Percentiles rank a stretch among this genome's conserved stretches.
Conservation (phyloP, 805 yeast genomes). For the Blastobotrys muscicola region DNA sequence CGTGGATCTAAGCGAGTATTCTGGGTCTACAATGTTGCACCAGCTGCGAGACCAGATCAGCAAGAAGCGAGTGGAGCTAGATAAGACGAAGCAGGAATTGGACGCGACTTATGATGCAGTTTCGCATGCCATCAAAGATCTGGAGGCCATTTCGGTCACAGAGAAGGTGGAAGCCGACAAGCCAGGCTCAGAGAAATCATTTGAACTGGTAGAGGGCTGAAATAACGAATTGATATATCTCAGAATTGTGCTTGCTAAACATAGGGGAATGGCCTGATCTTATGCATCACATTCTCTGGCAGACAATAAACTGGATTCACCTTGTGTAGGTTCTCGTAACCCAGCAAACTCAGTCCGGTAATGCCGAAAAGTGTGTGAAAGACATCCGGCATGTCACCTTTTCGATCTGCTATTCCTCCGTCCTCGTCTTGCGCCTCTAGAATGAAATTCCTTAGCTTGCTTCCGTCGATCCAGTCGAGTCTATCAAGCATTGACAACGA, state of each 20-base stretch:
- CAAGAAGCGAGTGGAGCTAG: too few species aligned
- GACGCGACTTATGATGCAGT: too few species aligned
- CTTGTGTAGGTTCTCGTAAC: slow-evolving; percentile 44
- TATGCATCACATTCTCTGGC: slow-evolving; percentile 42
- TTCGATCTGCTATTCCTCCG: slow-evolving; percentile 92
- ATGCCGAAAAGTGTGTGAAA: slow-evolving; percentile 88
- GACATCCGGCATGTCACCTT: slow-evolving; percentile 85
- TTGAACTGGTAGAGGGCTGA: too few species aligned
- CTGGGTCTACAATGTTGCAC: too few species aligned
- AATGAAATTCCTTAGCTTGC: slow-evolving; percentile 56
- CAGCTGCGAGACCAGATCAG: too few species aligned
- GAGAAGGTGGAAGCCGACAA: background rate
- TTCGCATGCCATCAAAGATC: too few species aligned
- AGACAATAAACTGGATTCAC: slow-evolving; percentile 86
- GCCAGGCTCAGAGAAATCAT: too few species aligned
- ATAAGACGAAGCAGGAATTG: too few species aligned
- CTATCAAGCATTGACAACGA: slow-evolving; percentile 57
- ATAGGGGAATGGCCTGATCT: slow-evolving; percentile 6
- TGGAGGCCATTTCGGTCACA: too few species aligned
- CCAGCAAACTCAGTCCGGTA: slow-evolving; percentile 76
- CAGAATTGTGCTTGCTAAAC: background rate
- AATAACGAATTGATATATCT: background rate
- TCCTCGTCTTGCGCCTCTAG: slow-evolving; percentile 66
- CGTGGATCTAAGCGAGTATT: too few species aligned
- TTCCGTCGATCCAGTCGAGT: slow-evolving; percentile 68